These are phyloP conservation scores for Cucurbita ficifolia DNA, from an alignment of 306 rosid genomes.

Conservation along the genomic window DNA sequence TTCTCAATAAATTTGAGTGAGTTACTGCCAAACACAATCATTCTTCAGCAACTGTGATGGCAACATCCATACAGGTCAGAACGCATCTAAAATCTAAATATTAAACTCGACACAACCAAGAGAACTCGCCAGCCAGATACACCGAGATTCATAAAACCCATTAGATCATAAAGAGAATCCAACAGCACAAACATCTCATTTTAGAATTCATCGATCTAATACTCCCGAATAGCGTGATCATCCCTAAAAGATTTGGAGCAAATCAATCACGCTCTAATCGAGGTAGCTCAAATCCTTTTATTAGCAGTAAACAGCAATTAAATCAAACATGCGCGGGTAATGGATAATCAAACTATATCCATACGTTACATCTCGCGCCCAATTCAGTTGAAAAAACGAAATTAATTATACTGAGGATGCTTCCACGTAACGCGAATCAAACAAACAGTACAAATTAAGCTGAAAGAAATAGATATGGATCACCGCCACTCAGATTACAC, in stretches of 20 bases:
- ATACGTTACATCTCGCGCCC: background rate
- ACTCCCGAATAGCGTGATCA: background rate
- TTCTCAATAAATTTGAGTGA: background rate
- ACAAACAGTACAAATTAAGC: background rate
- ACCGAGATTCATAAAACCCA: background rate
- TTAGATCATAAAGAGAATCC: background rate
- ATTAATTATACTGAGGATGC: constrained; percentile 4
- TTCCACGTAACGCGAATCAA: constrained; percentile 2
- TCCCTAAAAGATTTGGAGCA: background rate
- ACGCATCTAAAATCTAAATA: background rate
- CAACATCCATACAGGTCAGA: background rate
- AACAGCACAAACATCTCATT: background rate
- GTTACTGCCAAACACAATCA: background rate
- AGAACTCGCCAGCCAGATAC: background rate
- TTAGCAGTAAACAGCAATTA: background rate
- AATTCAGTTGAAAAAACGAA: background rate
- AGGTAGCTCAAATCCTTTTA: background rate
- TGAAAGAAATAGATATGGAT: background rate
- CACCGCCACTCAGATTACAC: background rate
- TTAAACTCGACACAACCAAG: background rate
- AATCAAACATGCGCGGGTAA: background rate
- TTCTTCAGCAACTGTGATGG: background rate
- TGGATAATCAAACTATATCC: background rate
- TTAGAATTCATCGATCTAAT: background rate
- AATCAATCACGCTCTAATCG: background rate